These are phyloP conservation scores for Phytophthora quininea DNA, from an alignment of 352 stramenopile species.

Conservation along the genomic window DNA sequence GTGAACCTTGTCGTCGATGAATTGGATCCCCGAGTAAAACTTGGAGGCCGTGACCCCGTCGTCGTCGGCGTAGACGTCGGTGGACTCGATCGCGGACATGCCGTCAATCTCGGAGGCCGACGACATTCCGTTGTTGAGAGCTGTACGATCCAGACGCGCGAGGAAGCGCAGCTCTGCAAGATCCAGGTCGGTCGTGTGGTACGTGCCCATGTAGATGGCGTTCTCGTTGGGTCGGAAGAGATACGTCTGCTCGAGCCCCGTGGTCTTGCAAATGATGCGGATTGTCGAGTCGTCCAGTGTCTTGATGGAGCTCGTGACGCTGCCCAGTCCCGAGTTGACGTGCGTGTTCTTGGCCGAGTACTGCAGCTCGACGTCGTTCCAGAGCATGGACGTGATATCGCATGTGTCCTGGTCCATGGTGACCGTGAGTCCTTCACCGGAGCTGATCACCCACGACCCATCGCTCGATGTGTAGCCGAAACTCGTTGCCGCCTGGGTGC, in stretches of 20 bases:
- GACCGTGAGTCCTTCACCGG: conserved; percentile 34
- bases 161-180: conserved; percentile 54
- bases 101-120: conserved; percentile 31
- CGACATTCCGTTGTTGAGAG: conserved; percentile 32
- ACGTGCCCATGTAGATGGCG: conserved; percentile 58
- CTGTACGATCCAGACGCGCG: conserved; percentile 35
- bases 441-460: conserved; percentile 40
- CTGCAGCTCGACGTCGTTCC: conserved; percentile 44
- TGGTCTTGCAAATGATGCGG: conserved; percentile 41
- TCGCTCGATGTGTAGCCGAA: conserved; percentile 40
- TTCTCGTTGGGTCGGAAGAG: conserved; percentile 55
- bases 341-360: conserved; percentile 52
- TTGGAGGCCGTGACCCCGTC: conserved; percentile 41
- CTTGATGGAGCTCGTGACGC: conserved; percentile 38
- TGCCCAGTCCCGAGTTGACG: conserved; percentile 43
- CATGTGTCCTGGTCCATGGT: conserved; percentile 49
- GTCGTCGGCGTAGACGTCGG: conserved; percentile 40
- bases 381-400: conserved; percentile 49
- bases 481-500: conserved; percentile 12
- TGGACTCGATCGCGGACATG: conserved; percentile 41
- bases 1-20: conserved; percentile 40
- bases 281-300: conserved; percentile 40
- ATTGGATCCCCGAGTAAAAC: conserved; percentile 38
- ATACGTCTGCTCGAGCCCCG: conserved; percentile 49
- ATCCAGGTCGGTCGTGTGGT: conserved; percentile 40